Conservation (phyloP, 768 basidiomycete species). For the Pholiota conissans region DNA sequence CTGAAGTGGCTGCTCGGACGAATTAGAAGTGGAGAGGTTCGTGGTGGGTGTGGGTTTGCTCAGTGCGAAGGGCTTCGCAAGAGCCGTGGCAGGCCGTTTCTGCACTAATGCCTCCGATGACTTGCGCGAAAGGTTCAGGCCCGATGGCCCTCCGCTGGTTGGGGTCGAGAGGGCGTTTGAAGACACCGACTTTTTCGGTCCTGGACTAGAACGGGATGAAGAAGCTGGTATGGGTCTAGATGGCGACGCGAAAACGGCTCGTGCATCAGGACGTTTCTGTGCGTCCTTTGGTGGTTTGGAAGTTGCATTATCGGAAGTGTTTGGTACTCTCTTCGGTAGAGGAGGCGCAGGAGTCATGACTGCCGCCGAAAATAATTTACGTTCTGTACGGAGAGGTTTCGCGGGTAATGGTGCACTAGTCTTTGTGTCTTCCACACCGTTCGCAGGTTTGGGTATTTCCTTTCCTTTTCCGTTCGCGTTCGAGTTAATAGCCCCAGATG, state of each 20-base stretch:
- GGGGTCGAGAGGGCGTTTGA: constrained; percentile 6
- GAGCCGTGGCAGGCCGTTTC: constrained; percentile 16
- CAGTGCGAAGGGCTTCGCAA: constrained; percentile 13
- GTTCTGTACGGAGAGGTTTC: constrained; percentile 12
- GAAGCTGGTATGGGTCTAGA: constrained; percentile 2
- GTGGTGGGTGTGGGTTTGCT: constrained; percentile 18
- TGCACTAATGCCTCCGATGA: constrained; percentile 13
- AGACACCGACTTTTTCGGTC: constrained; percentile 13
- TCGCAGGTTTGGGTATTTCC: constrained; percentile 4
- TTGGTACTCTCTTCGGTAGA: not conserved
- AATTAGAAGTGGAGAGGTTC: not conserved
- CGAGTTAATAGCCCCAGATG: constrained; percentile 41
- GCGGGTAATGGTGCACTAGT: not conserved
- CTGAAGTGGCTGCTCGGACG: not conserved
- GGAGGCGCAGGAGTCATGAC: constrained; percentile 20
- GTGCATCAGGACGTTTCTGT: constrained; percentile 19
- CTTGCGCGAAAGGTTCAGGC: constrained; percentile 5
- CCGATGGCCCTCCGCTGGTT: constrained; percentile 2
- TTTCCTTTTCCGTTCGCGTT: constrained; percentile 6
- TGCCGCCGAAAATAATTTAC: constrained; percentile 24
- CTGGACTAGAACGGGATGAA: constrained; percentile 2
- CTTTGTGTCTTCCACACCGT: constrained; percentile 1
- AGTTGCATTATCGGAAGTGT: not conserved
- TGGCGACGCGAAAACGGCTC: constrained; percentile 3
- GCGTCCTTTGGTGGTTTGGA: constrained; percentile 7